Evolutionary conservation across 2,329 filamentous ascomycete species (phyloP).

Genomic region (Xylaria sp.): DNA sequence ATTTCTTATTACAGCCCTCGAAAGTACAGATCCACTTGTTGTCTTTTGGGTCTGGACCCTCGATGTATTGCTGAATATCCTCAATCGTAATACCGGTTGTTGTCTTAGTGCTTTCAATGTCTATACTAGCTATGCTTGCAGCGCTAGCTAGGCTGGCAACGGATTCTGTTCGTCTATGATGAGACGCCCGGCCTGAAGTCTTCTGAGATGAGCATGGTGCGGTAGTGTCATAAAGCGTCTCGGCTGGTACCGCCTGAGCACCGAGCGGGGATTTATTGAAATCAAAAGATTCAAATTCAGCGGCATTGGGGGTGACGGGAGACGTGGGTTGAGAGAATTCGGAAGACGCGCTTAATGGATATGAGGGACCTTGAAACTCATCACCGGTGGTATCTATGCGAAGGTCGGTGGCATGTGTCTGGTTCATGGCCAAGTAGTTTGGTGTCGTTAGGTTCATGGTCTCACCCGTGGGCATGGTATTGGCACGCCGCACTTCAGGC

Average conservation of each 20-base stretch:
- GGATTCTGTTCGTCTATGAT: constrained; percentile 68
- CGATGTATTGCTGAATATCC: constrained; percentile 80
- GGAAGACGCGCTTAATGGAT: constrained; percentile 56
- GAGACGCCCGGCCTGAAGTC: constrained; percentile 48
- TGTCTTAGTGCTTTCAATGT: constrained; percentile 72
- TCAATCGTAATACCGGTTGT: constrained; percentile 89
- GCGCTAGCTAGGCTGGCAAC: constrained; percentile 67
- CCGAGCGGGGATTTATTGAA: constrained; percentile 57
- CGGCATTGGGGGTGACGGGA: constrained; percentile 61
- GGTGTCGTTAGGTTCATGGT: constrained; percentile 58
- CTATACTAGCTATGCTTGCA: constrained; percentile 69
- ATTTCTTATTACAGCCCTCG: constrained; percentile 84
- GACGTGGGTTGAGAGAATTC: constrained; percentile 63
- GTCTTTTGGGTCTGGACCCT: constrained; percentile 75
- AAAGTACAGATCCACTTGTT: constrained; percentile 83
- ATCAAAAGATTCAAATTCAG: constrained; percentile 57
- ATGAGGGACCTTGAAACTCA: constrained; percentile 49
- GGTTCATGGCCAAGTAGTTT: constrained; percentile 65
- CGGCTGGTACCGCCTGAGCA: constrained; percentile 36
- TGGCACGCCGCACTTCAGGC: constrained; percentile 66
- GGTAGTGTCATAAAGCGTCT: constrained; percentile 35
- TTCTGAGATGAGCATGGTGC: constrained; percentile 42
- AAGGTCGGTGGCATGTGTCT: constrained; percentile 53
- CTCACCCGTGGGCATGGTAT: constrained; percentile 55
- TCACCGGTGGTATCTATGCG: constrained; percentile 55